Conservation (phyloP, 1,284 basidiomycete genomes). For the Heliocybe sulcata region DNA sequence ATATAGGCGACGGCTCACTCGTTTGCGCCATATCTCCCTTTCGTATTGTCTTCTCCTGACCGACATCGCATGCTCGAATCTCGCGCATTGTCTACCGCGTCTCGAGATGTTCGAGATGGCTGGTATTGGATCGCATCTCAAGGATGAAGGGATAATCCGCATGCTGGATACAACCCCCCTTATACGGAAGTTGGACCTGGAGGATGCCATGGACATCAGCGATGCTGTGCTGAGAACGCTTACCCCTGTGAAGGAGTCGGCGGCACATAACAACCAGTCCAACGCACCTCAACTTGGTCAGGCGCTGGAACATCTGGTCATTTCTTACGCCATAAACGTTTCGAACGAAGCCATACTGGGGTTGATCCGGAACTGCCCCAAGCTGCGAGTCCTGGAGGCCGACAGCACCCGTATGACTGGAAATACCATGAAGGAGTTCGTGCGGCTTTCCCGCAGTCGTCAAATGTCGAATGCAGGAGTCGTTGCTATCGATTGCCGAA, state of each 20-base stretch:
- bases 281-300: conserved; percentile 40
- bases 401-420: conserved; percentile 75
- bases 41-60: conserved; percentile 74
- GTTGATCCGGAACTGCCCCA: conserved; percentile 59
- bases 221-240: conserved; percentile 65
- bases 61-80: conserved; percentile 62
- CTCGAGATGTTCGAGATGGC: conserved; percentile 83
- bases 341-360: conserved; percentile 54
- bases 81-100: conserved; percentile 66
- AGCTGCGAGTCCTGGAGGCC: conserved; percentile 61
- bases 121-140: conserved; percentile 62
- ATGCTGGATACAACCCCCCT: conserved; percentile 65
- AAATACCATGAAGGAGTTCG: conserved; percentile 60
- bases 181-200: conserved; percentile 77
- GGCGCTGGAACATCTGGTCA: conserved; percentile 62
- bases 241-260: conserved; percentile 36
- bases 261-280: conserved; percentile 6
- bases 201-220: conserved; percentile 71
- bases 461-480: conserved; percentile 43
- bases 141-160: conserved; percentile 65
- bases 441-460: conserved; percentile 45
- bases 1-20: conserved; percentile 58
- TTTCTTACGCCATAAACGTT: conserved; percentile 64
- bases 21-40: conserved; percentile 71
- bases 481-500: conserved; percentile 72